Base-by-base conservation (phyloP, 106 monocot genomes). In the Platanthera zijinensis region DNA sequence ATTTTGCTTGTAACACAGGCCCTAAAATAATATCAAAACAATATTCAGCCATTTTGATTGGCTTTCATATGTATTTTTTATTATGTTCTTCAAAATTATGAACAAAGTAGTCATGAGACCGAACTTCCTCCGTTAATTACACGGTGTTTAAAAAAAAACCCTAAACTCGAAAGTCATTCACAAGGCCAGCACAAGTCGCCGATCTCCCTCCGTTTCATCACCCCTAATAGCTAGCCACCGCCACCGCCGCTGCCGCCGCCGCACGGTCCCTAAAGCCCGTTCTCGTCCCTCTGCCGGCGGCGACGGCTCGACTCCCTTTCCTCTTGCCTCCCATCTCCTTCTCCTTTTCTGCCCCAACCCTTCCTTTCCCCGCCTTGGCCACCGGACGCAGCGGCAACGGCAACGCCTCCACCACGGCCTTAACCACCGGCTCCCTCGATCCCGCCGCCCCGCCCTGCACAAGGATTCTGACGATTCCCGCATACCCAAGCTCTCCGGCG, bases 401-500 rank as follows among this genome's bases (percentile, higher is more conserved):
- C 39, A 39, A 39, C 39, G 39, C 39, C 39, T 39, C 39, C 39
- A 39, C 3, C 39, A 39, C 39, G 3, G 25, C 13, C 64, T 9
- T 22, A 13, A 46, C 21, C 2, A 25, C 64, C n/a, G 11, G 13
- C 48, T 52, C 59, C 25, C 9, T 28, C 8, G 51, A 50, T 7
- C 10, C 6, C 53, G 12, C 13, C 0, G 78, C 80, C 9, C 85
- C 82, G 5, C 74, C 77, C 46, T 80, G 59, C 12, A 52, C 68
- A 5, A 86, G 51, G 8, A 84, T 78, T 71, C 82, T 73, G 0
- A 14, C 64, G n/a, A 89, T 80, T 48, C 84, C 81, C 0, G 39
- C 79, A 73, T 84, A 84, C 2, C 86, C 84, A 7, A 82, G 51
- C 11, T 82, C 66, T 17, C 22, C 49, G 5, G 89, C 89, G 11